phyloP scores from a whole-genome alignment of 345 rosid species.

The Brassica rapa region DNA sequence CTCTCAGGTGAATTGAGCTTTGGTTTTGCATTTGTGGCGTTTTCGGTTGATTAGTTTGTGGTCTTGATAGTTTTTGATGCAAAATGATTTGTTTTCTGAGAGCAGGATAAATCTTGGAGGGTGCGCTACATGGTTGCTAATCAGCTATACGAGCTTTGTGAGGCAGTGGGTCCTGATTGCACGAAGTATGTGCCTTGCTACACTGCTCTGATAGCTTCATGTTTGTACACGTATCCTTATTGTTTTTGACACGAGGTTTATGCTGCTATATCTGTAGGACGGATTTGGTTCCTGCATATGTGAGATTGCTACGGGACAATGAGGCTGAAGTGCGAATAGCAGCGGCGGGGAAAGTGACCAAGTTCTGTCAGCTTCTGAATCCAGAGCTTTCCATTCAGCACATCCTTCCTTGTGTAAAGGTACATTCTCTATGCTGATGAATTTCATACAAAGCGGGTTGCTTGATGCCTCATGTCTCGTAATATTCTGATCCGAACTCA shows the following conservation, averaged over 20 bases:
- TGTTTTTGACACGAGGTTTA: not conserved
- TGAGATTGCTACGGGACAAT: conserved; percentile 90
- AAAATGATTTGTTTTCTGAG: conserved; percentile 3
- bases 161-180: conserved; percentile 91
- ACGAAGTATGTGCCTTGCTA: conserved; percentile 58
- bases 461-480: not conserved
- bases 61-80: not conserved
- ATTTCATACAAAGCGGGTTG: not conserved
- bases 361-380: conserved; percentile 81
- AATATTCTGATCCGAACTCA: conserved; percentile 44
- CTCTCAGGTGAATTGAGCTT: conserved; percentile 59
- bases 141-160: conserved; percentile 93
- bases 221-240: not conserved
- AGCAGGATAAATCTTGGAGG: conserved; percentile 98
- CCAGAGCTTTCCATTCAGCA: conserved; percentile 87
- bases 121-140: conserved; percentile 98
- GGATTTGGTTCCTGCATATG: conserved; percentile 95
- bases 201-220: not conserved
- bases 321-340: conserved; percentile 99
- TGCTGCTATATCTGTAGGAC: conserved; percentile 46
- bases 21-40: not conserved
- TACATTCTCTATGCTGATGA: not conserved
- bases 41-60: not conserved
- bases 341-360: conserved; percentile 97
- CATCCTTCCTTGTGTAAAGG: conserved; percentile 96